Conservation (phyloP, 495 filamentous ascomycete genomes). For the Trypethelium eluteriae region DNA sequence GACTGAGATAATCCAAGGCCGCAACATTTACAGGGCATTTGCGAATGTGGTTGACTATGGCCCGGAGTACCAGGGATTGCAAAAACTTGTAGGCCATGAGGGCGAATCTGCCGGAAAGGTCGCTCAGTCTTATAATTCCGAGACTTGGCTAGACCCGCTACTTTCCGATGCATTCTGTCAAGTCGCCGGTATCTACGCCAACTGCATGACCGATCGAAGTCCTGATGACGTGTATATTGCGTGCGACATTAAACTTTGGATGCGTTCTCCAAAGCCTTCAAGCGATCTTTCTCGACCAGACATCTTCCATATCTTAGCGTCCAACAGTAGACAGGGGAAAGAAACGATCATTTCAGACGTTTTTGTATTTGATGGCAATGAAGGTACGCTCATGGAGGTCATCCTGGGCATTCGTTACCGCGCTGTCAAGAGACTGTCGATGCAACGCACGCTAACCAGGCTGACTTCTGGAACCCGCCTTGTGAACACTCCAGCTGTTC, state of each 20-base stretch:
- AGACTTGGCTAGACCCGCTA: constrained; percentile 19
- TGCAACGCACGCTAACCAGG: no score
- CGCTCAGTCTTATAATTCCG: not conserved
- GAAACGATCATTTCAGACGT: not conserved
- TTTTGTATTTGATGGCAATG: not conserved
- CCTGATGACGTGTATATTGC: not conserved
- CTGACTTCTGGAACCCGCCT: no score
- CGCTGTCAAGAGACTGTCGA: not conserved
- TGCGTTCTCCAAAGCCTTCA: not conserved
- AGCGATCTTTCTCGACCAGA: not conserved
- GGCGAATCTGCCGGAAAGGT: not conserved
- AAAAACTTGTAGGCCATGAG: not conserved
- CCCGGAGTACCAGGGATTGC: not conserved
- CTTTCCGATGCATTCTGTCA: constrained; percentile 32
- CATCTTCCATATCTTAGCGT: not conserved
- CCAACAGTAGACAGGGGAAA: not conserved
- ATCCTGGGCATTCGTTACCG: not conserved
- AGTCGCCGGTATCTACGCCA: not conserved
- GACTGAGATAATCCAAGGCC: not conserved
- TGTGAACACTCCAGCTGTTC: no score
- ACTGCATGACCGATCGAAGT: not conserved
- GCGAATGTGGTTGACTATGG: not conserved
- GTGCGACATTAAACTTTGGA: not conserved
- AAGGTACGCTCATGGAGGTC: not conserved
- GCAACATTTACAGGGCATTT: not conserved